Base-by-base conservation (phyloP, 2,329 filamentous ascomycete species). In the Pseudogymnoascus sp. region DNA sequence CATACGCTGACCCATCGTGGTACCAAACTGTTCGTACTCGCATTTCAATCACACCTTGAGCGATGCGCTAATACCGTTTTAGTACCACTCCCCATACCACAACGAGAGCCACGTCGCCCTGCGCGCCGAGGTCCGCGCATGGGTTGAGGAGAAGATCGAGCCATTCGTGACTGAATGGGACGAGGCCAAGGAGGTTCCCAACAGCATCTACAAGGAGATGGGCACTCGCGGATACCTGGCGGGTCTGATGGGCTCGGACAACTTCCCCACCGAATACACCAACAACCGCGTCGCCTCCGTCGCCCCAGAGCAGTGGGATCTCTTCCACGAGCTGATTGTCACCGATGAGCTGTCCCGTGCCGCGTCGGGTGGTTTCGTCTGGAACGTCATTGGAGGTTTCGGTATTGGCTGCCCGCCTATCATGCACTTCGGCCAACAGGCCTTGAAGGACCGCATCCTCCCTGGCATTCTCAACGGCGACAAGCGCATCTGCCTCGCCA, bases 81-180 rank as follows among this genome's bases (percentile, higher is more conserved):
- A 95, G 89, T 95, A 96, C 75, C 89, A 95, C 77, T 96, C 92
- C 1, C 90, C 92, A 26, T 97, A 96, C 81, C 95, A 88, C 81
- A 96, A 96, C 76, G 87, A 96, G 75, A 85, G 90, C 4, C 94
- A 99, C 74, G 92, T 85, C 60, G 91, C 90, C 58, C 86, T 99
- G 57, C 90, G 94, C 62, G 86, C 84, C 65, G 94, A 99, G 78
- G 80, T 96, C 62, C 89, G 94, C 70, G 82, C 91, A 77, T 99
- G 92, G 92, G 83, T 99, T 60, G 89, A 95, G 63, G 82, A 79
- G 60, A 89, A 90, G 68, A 86, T 97, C 72, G 91, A 96, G 78
- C 92, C 94, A 19, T 82, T 92, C 68, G 90, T 97, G 60, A 88
- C 85, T 38, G 94, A 99, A 73, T 99, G 94, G 94, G 94, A 99